phyloP scores from a whole-genome alignment of 768 basidiomycete genomes.

The Russula dissimulans region DNA sequence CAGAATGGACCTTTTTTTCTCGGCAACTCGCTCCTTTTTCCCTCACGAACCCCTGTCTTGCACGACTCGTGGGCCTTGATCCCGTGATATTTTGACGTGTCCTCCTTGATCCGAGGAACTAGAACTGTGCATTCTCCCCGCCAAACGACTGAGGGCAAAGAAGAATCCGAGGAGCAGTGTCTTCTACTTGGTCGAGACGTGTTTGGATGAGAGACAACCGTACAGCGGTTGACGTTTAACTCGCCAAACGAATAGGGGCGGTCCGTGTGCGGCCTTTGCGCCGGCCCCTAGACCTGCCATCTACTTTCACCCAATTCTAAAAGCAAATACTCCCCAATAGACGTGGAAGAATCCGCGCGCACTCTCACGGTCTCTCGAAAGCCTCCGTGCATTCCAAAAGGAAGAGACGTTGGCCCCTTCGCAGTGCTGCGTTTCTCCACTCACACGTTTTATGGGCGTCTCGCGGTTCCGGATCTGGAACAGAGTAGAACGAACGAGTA shows the following conservation, averaged over 20 bases:
- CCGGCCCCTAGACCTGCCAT: not conserved
- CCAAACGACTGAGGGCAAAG: not conserved
- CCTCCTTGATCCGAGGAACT: not conserved
- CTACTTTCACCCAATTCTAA: too few species aligned
- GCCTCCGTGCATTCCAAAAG: not conserved
- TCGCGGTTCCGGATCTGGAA: constrained; percentile 6
- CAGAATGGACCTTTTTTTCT: not conserved
- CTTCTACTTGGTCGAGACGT: not conserved
- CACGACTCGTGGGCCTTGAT: not conserved
- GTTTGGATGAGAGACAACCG: too few species aligned
- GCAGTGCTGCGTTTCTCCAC: constrained; percentile 1
- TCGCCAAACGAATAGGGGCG: not conserved
- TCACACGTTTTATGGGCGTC: not conserved
- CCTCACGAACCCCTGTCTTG: not conserved
- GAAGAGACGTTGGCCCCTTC: not conserved
- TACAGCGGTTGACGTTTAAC: not conserved
- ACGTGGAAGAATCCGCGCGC: not conserved
- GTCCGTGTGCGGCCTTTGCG: constrained; percentile 6
- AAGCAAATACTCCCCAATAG: not conserved
- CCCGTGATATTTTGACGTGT: not conserved
- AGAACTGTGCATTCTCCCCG: not conserved
- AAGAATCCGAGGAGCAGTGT: not conserved
- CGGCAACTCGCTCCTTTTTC: not conserved
- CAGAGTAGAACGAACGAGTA: not conserved
- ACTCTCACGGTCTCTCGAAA: not conserved